Evolutionary conservation across 2,329 filamentous ascomycete species (phyloP).

Genomic region (Ramularia endophylla): DNA sequence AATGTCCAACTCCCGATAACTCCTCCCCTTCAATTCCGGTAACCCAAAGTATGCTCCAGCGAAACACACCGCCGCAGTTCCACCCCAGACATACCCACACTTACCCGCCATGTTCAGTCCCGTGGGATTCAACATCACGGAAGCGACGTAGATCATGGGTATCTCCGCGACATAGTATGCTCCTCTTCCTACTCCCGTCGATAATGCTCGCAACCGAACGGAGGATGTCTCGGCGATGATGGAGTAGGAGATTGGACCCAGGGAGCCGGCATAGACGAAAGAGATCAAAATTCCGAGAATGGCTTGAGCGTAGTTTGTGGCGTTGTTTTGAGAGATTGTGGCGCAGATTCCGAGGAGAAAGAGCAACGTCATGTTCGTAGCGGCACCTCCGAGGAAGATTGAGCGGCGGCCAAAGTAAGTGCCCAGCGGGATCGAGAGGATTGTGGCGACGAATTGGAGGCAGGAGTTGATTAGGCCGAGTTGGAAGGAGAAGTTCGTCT

Average conservation of each 20-base stretch:
- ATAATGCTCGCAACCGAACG: conserved; percentile 22
- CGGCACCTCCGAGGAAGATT: conserved; percentile 30
- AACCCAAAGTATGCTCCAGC: conserved; percentile 34
- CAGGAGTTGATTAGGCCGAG: conserved; percentile 29
- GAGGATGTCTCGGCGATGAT: conserved; percentile 26
- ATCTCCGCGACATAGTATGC: conserved; percentile 25
- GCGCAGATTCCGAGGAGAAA: conserved; percentile 22
- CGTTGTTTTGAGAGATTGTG: conserved; percentile 9
- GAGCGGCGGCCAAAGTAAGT: conserved; percentile 34
- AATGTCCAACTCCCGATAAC: conserved; percentile 43
- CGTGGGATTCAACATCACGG: conserved; percentile 22
- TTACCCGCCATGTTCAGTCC: conserved; percentile 37
- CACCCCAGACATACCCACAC: conserved; percentile 45
- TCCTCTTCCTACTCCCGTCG: conserved; percentile 22
- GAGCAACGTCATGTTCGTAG: conserved; percentile 30
- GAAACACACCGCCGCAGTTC: conserved; percentile 38
- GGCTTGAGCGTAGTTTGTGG: conserved; percentile 36
- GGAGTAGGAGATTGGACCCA: conserved; percentile 24
- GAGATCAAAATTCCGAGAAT: conserved; percentile 48
- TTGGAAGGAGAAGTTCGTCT: conserved; percentile 32
- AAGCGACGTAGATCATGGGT: conserved; percentile 18
- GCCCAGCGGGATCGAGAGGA: conserved; percentile 28
- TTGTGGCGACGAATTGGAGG: conserved; percentile 16
- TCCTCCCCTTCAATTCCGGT: conserved; percentile 42
- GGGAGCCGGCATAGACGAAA: conserved; percentile 21